Evolutionary conservation across 768 basidiomycete genomes (phyloP).

Genomic region (Amanita pseudoporphyria): DNA sequence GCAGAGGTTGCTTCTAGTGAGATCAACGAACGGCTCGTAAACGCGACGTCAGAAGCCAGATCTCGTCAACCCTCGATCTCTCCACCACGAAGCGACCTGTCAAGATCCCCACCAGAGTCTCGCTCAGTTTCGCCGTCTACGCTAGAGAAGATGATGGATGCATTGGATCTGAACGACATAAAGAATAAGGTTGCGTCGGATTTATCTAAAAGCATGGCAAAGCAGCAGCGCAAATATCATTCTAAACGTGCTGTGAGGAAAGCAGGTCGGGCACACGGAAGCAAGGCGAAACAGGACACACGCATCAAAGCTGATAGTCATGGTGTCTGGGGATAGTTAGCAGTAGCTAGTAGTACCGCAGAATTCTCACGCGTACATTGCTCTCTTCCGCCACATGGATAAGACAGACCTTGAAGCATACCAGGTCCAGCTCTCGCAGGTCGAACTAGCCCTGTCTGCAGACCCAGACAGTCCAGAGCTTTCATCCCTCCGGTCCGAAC

Average conservation of each 20-base stretch:
- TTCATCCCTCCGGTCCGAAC: slow-evolving; percentile 60
- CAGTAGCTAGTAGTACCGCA: background rate
- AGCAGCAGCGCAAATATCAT: slow-evolving; percentile 69
- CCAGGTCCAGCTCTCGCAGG: slow-evolving; percentile 84
- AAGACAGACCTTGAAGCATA: slow-evolving; percentile 81
- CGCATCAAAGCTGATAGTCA: slow-evolving; percentile 50
- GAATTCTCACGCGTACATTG: slow-evolving; percentile 1
- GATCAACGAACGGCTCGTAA: background rate
- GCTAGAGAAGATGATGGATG: slow-evolving; percentile 31
- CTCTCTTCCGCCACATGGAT: slow-evolving; percentile 26
- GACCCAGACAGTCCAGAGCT: slow-evolving; percentile 74
- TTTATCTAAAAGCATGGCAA: slow-evolving; percentile 45
- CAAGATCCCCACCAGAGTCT: slow-evolving; percentile 45
- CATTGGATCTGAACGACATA: slow-evolving; percentile 35
- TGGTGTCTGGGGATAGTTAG: slow-evolving; percentile 29
- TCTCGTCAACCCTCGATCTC: slow-evolving; percentile 10
- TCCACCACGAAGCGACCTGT: slow-evolving; percentile 23
- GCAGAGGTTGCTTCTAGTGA: slow-evolving; percentile 9
- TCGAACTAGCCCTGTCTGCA: slow-evolving; percentile 65
- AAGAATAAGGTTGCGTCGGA: slow-evolving; percentile 54
- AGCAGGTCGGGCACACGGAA: slow-evolving; percentile 65
- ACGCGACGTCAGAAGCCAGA: background rate
- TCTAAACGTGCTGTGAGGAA: slow-evolving; percentile 56
- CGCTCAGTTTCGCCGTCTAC: slow-evolving; percentile 34
- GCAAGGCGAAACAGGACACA: slow-evolving; percentile 76